phyloP scores from a whole-genome alignment of 306 rosid species.

The Fagus sylvatica region DNA sequence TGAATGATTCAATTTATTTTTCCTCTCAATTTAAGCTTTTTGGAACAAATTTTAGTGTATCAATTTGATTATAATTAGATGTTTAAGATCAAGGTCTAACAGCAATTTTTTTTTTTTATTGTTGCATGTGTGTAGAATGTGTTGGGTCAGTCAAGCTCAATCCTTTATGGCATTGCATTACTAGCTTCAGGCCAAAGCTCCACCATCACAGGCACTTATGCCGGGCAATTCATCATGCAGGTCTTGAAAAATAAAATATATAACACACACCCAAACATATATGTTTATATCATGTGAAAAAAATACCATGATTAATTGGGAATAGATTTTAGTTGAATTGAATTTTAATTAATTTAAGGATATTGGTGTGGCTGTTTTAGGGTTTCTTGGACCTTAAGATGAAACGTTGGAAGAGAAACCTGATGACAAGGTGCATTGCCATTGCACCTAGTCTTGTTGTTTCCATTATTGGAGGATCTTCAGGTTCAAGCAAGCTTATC shows the following conservation, averaged over 20 bases:
- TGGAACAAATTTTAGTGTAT: no score
- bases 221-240: constrained; percentile 92
- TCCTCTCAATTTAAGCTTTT: no score
- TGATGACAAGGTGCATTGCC: constrained; percentile 74
- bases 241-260: no score
- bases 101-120: neutral
- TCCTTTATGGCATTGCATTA: constrained; percentile 76
- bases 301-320: neutral
- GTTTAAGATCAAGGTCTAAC: neutral
- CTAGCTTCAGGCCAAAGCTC: constrained; percentile 97
- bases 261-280: no score
- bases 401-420: constrained; percentile 72
- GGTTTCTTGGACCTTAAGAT: constrained; percentile 87
- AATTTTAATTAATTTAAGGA: neutral
- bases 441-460: constrained; percentile 88
- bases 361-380: constrained; percentile 36
- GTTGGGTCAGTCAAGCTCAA: constrained; percentile 76
- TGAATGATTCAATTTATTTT: no score
- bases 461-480: constrained; percentile 62
- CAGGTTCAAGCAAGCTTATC: constrained; percentile 53
- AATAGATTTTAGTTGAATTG: no score
- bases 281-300: no score
- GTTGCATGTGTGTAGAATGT: constrained; percentile 50
- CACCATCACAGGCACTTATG: constrained; percentile 90
- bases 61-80: neutral